Conservation (phyloP, 495 filamentous ascomycete genomes). For the Daldinia decipiens region DNA sequence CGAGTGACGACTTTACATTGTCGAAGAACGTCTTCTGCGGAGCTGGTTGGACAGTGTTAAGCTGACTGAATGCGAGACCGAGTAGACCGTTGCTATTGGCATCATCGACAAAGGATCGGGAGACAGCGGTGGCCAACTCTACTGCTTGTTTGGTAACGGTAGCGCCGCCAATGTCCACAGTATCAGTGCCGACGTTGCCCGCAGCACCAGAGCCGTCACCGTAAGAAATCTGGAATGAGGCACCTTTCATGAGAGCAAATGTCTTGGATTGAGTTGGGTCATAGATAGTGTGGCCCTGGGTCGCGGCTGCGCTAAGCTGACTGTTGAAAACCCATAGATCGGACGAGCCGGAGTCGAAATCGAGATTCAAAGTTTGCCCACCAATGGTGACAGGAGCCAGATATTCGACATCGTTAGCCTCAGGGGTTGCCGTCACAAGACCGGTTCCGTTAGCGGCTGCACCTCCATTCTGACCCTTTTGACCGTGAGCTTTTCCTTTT, state of each 20-base stretch:
- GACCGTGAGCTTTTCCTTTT: conserved; percentile 29
- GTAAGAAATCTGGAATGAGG: conserved; percentile 74
- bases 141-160: conserved; percentile 73
- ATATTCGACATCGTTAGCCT: conserved; percentile 72
- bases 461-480: conserved; percentile 11
- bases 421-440: conserved; percentile 68
- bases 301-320: conserved; percentile 57
- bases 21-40: conserved; percentile 85
- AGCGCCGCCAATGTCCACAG: conserved; percentile 77
- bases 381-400: conserved; percentile 77
- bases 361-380: conserved; percentile 75
- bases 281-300: conserved; percentile 67
- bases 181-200: conserved; percentile 76
- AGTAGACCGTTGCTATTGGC: conserved; percentile 75
- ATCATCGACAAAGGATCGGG: conserved; percentile 70
- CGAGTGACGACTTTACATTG: conserved; percentile 70
- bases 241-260: conserved; percentile 54
- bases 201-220: conserved; percentile 75
- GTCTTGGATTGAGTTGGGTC: conserved; percentile 69
- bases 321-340: conserved; percentile 89
- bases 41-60: conserved; percentile 76
- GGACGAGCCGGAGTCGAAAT: conserved; percentile 86
- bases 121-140: conserved; percentile 73
- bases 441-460: conserved; percentile 57
- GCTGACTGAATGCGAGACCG: conserved; percentile 76